Percentiles rank a stretch among this genome's conserved stretches.
phyloP scores from a whole-genome alignment of 2,329 filamentous ascomycete species.

The Arthroderma uncinatum region DNA sequence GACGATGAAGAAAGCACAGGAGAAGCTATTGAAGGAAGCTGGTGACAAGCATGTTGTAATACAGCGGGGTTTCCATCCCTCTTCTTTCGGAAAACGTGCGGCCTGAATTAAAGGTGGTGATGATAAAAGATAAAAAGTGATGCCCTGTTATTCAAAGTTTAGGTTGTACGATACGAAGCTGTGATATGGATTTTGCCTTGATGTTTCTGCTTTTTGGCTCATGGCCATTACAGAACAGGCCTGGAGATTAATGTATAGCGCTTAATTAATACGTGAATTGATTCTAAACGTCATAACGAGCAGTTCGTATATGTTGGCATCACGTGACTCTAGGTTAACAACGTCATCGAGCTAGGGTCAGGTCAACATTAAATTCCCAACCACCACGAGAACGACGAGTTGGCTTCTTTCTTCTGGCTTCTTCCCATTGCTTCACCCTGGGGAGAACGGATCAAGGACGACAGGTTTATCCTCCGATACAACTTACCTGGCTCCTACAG shows the following conservation, averaged over 20 bases:
- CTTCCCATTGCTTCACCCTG: not conserved
- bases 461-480: not conserved
- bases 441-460: not conserved
- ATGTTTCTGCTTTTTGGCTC: not conserved
- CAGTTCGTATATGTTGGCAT: not conserved
- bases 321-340: not conserved
- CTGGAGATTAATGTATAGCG: not conserved
- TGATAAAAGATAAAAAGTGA: not conserved
- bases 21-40: constrained; percentile 13
- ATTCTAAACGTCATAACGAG: not conserved
- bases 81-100: not conserved
- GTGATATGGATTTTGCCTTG: not conserved
- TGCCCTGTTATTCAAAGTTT: not conserved
- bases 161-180: not conserved
- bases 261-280: not conserved
- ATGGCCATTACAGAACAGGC: not conserved
- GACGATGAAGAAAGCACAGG: constrained; percentile 25
- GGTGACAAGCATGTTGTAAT: constrained; percentile 8
- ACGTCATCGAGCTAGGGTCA: not conserved
- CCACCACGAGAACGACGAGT: not conserved
- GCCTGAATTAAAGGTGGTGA: not conserved
- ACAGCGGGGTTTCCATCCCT: not conserved
- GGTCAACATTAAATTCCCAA: not conserved
- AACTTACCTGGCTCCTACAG: not conserved
- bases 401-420: not conserved